Percentiles rank a stretch among this genome's conserved stretches.
Evolutionary conservation across 176 grass and related monocot genomes (phyloP).

Genomic region (Elymus sibiricus): DNA sequence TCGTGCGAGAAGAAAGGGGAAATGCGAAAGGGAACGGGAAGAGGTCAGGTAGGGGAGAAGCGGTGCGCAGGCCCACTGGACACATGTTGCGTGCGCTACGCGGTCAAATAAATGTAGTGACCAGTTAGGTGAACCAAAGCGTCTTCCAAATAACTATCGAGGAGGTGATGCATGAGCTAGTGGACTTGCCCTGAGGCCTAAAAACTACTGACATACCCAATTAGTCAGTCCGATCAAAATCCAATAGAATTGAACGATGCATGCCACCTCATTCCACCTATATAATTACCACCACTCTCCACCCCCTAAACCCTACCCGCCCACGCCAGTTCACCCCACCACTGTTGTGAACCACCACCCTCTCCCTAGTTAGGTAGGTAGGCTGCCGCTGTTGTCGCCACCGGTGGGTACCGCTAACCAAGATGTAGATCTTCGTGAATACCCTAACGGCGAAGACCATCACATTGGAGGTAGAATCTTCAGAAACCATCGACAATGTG

Average conservation of each 20-base stretch:
- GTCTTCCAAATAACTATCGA: too few relatives aligned
- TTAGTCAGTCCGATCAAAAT: background rate
- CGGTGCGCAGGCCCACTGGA: too few relatives aligned
- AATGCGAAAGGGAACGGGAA: too few relatives aligned
- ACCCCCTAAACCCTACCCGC: constrained; percentile 16
- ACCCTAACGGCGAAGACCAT: constrained; percentile 90
- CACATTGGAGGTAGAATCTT: too few relatives aligned
- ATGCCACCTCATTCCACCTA: background rate
- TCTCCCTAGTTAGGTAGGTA: background rate
- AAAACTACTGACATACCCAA: background rate
- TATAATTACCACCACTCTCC: background rate
- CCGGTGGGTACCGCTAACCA: background rate
- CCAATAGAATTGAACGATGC: background rate
- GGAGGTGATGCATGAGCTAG: too few relatives aligned
- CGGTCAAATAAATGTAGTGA: too few relatives aligned
- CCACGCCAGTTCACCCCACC: background rate
- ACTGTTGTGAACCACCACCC: background rate
- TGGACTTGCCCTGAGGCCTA: constrained; percentile 7
- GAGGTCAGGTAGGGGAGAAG: too few relatives aligned
- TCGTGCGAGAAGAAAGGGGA: too few relatives aligned
- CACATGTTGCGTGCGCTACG: too few relatives aligned
- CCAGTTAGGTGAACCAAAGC: too few relatives aligned
- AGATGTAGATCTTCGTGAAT: constrained; percentile 89
- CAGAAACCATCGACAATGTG: too few relatives aligned
- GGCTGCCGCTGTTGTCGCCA: background rate